phyloP scores from a whole-genome alignment of 108 stramenopile genomes.

The Pseudonitzschia pungens region DNA sequence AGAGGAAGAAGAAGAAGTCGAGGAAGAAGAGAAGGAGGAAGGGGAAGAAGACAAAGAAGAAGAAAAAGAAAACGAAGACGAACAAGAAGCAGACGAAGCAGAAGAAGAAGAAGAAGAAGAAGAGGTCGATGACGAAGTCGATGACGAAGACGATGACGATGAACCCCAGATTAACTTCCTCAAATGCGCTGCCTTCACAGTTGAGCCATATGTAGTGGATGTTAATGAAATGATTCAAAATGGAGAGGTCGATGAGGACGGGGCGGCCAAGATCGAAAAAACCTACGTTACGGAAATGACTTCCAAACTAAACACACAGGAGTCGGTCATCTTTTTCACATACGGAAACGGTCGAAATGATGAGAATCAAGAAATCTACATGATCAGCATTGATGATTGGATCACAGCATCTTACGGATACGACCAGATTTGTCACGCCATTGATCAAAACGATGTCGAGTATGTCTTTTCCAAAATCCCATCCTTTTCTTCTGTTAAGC shows the following conservation, averaged over 20 bases:
- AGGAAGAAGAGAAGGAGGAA: conserved; percentile 7
- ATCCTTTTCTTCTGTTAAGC: background rate
- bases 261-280: background rate
- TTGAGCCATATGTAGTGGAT: conserved; percentile 7
- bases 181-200: conserved; percentile 13
- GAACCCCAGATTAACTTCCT: conserved; percentile 5
- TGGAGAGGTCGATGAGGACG: background rate
- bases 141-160: conserved; percentile 2
- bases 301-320: conserved; percentile 2
- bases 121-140: background rate
- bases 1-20: background rate
- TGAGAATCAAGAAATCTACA: conserved; percentile 4
- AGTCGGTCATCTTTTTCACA: conserved; percentile 16
- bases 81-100: background rate
- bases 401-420: conserved; percentile 1
- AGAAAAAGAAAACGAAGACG: background rate
- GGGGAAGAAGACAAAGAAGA: background rate
- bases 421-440: background rate
- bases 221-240: background rate
- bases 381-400: conserved; percentile 10
- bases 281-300: conserved; percentile 12
- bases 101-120: background rate
- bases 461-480: conserved; percentile 9
- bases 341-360: conserved; percentile 1
- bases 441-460: conserved; percentile 9